Conservation (phyloP, 129 eudicot species). For the Chrysanthemum makinoi region DNA sequence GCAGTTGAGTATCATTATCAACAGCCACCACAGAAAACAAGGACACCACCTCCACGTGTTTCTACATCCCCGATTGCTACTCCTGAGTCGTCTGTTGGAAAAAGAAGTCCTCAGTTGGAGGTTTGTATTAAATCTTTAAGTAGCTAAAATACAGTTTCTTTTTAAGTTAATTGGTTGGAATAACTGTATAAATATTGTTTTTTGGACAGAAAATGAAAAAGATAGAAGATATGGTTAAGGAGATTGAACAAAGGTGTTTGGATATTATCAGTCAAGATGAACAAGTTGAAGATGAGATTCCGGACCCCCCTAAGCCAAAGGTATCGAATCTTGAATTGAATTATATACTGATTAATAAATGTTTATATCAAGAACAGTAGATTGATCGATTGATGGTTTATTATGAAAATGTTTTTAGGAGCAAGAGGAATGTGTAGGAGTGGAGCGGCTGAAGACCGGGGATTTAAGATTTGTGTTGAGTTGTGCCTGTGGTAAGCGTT, state of each 20-base stretch:
- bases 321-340: not conserved
- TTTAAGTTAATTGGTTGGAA: too few species aligned
- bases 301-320: not conserved
- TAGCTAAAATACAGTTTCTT: not conserved
- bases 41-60: not conserved
- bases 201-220: not conserved
- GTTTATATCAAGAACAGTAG: too few species aligned
- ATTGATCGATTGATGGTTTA: constrained; percentile 10
- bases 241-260: constrained; percentile 23
- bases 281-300: not conserved
- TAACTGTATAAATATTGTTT: too few species aligned
- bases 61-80: not conserved
- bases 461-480: constrained; percentile 23
- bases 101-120: constrained; percentile 6
- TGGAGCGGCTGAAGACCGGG: constrained; percentile 20
- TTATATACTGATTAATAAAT: not conserved
- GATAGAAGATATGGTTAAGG: constrained; percentile 15
- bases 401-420: not conserved
- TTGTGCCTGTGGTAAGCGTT: constrained; percentile 20
- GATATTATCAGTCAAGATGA: constrained; percentile 7
- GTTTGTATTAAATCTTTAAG: not conserved
- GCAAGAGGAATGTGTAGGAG: constrained; percentile 22
- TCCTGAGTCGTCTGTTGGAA: not conserved
- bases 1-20: not conserved
- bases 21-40: constrained; percentile 6